Base-by-base conservation (phyloP, 306 rosid genomes). In the Benincasa hispida region DNA sequence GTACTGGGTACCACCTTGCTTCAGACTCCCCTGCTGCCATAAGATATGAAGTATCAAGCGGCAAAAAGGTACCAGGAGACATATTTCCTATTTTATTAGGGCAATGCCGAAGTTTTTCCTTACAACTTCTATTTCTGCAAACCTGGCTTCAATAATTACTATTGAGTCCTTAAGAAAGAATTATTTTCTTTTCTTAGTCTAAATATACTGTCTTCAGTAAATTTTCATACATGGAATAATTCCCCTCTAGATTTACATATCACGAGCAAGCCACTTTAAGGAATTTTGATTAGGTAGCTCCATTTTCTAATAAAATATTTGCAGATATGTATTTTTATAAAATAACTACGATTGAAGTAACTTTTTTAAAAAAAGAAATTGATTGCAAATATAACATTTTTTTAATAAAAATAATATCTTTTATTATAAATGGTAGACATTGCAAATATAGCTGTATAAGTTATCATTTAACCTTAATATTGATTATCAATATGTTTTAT, bases 11-110 rank as follows among this genome's bases (percentile, higher is more conserved):
- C 81, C 91, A 75, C 28, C 89, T 93, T 81, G 84, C 90, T 77
- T 91, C 96, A 62, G 98, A 93, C 86, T 91, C 97, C 79, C 89
- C 87, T 15, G 97, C 96, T 56, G 87, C 89, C 80, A 57, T 91
- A 78, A 69, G 84, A 80, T 47, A 84, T 77, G 96, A 85, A 80
- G 67, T 84, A 68, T 84, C 83, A 67, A 65, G 85, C 74, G 79
- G 68, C 66, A 86, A 79, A 76, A 91, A 85, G 93, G 97, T 92
- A 80, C 74, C 75, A 10, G 11, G 61, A 56, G 55, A 35, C 47
- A 11, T 21, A 67, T 21, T 45, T 67, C 56, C 37, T 24, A n/a
- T n/a, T 39, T 4, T 69, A 69, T 45, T 14, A 69, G 21, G 6
- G 15, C 19, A 22, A 28, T 67, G 12, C n/a, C 6, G 14, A 28